Base-by-base conservation (phyloP, 2,329 filamentous ascomycete species). In the Davidsoniella australis region DNA sequence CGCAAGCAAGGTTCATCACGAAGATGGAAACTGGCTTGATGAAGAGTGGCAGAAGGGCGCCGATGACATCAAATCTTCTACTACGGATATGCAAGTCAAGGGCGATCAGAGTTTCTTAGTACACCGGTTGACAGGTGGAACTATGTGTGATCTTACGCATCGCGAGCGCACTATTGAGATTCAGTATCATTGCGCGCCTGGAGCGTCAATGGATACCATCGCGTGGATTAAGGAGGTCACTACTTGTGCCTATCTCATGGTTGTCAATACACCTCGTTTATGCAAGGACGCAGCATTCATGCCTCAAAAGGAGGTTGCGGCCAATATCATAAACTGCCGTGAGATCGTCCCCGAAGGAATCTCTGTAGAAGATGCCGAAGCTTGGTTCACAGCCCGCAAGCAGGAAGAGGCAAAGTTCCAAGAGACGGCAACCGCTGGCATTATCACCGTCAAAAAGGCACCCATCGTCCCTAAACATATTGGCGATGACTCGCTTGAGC, bases 151-250 rank as follows among this genome's bases (percentile, higher is more conserved):
- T 62, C 65, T 94, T 57, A 95, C 88, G 1, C 82, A 82, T 29
- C 78, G 80, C 52, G 76, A 84, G 54, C 77, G 88, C 46, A 86
- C 80, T 56, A 82, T 94, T 55, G 88, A 95, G 63, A 77, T 95
- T 8, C 83, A 86, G 57, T 79, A 78, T 56, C 75, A 78, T 60
- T 94, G 87, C 66, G 81, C 85, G 57, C 85, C 85, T 0, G 80
- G 83, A 45, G 70, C 78, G 29, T 75, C 75, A 2, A 70, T 68
- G 43, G 81, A 94, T 61, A 77, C 81, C 44, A 94, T 95, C 57
- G 82, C 81, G 41, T 87, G 85, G 78, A 93, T 95, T 64, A 94
- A 94, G 63, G 88, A 95, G 62, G 78, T 89, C 1, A 83, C 82
- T 2, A 94, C 86, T 9, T 95, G 88, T 65, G 78, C 85, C 10